Conservation (phyloP, 331 rosid genomes). For the Spiraea crenata region DNA sequence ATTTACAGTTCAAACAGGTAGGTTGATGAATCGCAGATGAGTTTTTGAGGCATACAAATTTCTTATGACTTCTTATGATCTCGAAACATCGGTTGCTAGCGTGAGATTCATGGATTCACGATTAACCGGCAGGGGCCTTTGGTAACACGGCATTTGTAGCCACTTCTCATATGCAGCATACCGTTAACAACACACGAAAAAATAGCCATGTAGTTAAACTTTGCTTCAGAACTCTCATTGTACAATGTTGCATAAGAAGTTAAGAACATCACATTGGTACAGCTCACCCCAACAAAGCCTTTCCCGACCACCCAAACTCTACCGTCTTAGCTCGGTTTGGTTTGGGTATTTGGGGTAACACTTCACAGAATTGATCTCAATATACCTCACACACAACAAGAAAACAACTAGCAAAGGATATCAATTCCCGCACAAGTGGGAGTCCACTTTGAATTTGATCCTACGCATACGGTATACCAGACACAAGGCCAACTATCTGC, state of each 20-base stretch:
- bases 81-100: too few relatives aligned
- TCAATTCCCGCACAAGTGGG: background rate
- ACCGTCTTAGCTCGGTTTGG: background rate
- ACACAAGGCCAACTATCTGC: conserved; percentile 13
- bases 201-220: background rate
- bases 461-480: background rate
- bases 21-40: background rate
- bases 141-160: background rate
- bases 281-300: too few relatives aligned
- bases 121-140: background rate
- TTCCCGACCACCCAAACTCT: background rate
- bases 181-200: too few relatives aligned
- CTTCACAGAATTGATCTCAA: background rate
- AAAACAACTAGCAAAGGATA: background rate
- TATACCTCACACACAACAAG: background rate
- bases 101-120: background rate
- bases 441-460: background rate
- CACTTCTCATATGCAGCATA: background rate
- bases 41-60: background rate
- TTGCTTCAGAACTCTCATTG: background rate
- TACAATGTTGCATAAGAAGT: background rate
- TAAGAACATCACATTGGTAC: too few relatives aligned
- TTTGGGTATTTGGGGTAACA: background rate
- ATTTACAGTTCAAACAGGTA: background rate
- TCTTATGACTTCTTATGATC: too few relatives aligned